These are phyloP conservation scores for Wickerhamiella bombiphila DNA, from an alignment of 805 yeast genomes.

Conservation along the genomic window DNA sequence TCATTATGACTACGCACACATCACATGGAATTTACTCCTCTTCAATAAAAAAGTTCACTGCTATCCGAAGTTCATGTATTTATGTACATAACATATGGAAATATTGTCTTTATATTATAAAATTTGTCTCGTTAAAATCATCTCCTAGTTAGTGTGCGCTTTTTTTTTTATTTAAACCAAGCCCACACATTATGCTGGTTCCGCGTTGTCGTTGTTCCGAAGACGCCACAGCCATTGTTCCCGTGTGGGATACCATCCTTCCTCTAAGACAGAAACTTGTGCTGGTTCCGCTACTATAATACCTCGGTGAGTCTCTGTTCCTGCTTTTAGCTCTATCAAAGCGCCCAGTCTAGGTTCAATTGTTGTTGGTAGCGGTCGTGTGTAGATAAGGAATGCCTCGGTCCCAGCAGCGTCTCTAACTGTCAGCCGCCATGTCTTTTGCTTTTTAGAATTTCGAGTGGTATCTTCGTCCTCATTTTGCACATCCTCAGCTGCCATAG, in stretches of 20 bases:
- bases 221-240: conserved; percentile 2
- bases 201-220: too few species aligned
- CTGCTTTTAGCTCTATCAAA: background rate
- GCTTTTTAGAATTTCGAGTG: background rate
- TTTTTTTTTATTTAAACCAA: too few species aligned
- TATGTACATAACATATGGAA: too few species aligned
- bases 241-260: background rate
- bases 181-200: too few species aligned
- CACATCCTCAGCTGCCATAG: background rate
- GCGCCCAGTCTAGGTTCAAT: conserved; percentile 3
- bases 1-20: too few species aligned
- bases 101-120: too few species aligned
- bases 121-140: too few species aligned
- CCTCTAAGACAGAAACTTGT: background rate
- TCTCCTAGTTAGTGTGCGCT: too few species aligned
- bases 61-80: too few species aligned
- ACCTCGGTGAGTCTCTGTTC: conserved; percentile 10
- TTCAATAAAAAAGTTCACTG: too few species aligned
- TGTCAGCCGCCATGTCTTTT: conserved; percentile 1
- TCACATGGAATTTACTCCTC: too few species aligned
- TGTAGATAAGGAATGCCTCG: conserved; percentile 4
- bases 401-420: conserved; percentile 10
- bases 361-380: background rate
- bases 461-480: conserved; percentile 2
- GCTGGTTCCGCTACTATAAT: conserved; percentile 5